Conservation (phyloP, 306 rosid species). For the peach (Prunus persica) region Prunus_persica_NCBIv2 NC_034016.1:15475501-15476000, state of each 20-base stretch:
- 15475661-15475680: background rate
- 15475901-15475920: conserved; percentile 50
- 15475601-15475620: background rate
- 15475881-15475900: conserved; percentile 52
- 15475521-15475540: conserved; percentile 39
- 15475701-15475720: background rate
- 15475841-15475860: background rate
- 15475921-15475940: conserved; percentile 65
- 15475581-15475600: conserved; percentile 3
- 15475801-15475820: background rate
- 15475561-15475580: background rate
- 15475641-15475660: background rate
- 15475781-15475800: background rate
- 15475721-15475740: conserved; percentile 10
- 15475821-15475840: conserved; percentile 16
- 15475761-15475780: conserved; percentile 2
- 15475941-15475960: conserved; percentile 51
- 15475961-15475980: conserved; percentile 47
- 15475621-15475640: conserved; percentile 2
- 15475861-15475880: conserved; percentile 26
- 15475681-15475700: conserved; percentile 8
- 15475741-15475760: conserved; percentile 14
- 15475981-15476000: conserved; percentile 42
- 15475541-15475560: conserved; percentile 5
- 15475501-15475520: conserved; percentile 37